Conservation (phyloP, 2,329 filamentous ascomycete species). For the Stachybotrys chartarum region DNA sequence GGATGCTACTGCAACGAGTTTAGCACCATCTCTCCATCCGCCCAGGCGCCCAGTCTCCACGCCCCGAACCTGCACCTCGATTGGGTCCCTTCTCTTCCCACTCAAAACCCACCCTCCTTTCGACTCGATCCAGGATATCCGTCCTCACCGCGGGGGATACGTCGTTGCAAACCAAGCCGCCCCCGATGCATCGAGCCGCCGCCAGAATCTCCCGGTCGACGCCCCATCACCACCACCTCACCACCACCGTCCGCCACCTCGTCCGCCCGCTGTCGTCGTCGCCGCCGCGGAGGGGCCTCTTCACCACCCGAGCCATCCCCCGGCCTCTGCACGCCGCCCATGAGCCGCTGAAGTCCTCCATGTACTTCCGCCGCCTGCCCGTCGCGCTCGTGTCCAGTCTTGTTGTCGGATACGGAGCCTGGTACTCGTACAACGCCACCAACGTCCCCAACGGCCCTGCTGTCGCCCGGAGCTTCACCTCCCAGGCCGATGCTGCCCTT, state of each 20-base stretch:
- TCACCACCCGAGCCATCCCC: conserved; percentile 11
- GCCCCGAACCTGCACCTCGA: neutral
- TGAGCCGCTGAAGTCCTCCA: conserved; percentile 57
- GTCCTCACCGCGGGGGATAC: neutral
- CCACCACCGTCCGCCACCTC: conserved; percentile 50
- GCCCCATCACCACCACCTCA: conserved; percentile 47
- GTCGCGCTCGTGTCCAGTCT: conserved; percentile 62
- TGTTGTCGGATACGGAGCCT: conserved; percentile 65
- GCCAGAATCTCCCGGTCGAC: conserved; percentile 62
- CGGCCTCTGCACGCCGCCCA: conserved; percentile 31
- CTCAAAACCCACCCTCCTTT: conserved; percentile 4
- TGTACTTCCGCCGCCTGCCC: conserved; percentile 66
- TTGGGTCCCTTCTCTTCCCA: neutral
- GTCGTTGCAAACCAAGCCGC: neutral
- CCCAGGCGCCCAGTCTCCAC: too few relatives aligned
- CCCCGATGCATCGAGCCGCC: conserved; percentile 67
- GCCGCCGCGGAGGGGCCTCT: conserved; percentile 33
- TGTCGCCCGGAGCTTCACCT: conserved; percentile 35
- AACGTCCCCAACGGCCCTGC: conserved; percentile 22
- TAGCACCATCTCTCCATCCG: too few relatives aligned
- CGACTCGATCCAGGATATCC: conserved; percentile 3
- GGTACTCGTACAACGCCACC: conserved; percentile 58
- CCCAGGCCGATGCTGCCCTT: conserved; percentile 29
- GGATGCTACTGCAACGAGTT: too few relatives aligned
- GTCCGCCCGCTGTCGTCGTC: conserved; percentile 37